These are phyloP conservation scores for Hamamelis virginiana DNA, from an alignment of 164 flowering plant species.

Conservation along the genomic window DNA sequence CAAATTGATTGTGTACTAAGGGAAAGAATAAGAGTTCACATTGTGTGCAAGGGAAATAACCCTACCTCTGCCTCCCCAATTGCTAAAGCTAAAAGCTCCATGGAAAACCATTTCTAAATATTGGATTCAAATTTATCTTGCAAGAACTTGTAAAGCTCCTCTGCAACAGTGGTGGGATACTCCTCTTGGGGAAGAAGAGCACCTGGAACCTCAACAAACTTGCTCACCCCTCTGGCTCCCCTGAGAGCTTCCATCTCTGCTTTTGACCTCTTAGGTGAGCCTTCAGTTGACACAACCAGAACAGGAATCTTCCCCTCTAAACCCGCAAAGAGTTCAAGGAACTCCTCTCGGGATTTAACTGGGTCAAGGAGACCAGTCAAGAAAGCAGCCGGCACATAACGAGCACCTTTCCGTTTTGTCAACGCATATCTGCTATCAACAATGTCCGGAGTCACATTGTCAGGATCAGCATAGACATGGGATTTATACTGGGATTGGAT, in stretches of 20 bases:
- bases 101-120: neutral
- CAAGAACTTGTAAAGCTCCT: constrained; percentile 73
- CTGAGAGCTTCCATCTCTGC: constrained; percentile 94
- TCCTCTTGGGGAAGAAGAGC: constrained; percentile 97
- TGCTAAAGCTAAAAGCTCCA: neutral
- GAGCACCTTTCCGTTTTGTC: constrained; percentile 82
- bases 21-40: too few species aligned
- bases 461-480: constrained; percentile 85
- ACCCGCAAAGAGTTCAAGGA: constrained; percentile 59
- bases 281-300: constrained; percentile 62
- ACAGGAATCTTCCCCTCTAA: constrained; percentile 64
- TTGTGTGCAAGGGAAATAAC: neutral
- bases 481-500: constrained; percentile 93
- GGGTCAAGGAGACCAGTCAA: constrained; percentile 94
- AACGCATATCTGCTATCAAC: constrained; percentile 70
- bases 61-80: neutral
- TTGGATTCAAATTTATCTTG: constrained; percentile 39
- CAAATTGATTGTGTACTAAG: too few species aligned
- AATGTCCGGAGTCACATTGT: constrained; percentile 73
- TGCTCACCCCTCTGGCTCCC: constrained; percentile 77
- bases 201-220: constrained; percentile 81
- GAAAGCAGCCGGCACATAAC: constrained; percentile 94
- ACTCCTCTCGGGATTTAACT: constrained; percentile 74
- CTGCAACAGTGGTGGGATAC: constrained; percentile 71
- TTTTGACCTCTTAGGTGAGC: constrained; percentile 88